Base-by-base conservation (phyloP, 352 stramenopile genomes). In the Phytophthora idaei region DNA sequence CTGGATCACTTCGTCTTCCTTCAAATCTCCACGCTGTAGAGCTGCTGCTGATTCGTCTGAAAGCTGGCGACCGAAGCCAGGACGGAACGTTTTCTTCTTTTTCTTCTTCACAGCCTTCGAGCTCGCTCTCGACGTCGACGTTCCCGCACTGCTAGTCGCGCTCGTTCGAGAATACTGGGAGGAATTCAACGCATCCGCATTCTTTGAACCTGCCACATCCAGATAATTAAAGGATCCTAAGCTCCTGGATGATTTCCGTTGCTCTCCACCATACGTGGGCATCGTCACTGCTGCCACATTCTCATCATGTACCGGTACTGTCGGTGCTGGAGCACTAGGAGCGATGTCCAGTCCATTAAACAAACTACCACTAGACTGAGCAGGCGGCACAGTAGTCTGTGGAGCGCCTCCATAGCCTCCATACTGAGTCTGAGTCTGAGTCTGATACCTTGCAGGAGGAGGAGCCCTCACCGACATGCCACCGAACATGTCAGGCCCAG, bases 21-120 rank as follows among this genome's bases (percentile, higher is more conserved):
- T 89, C 10, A 93, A 58, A 31, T 95, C 87, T 29, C 85, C 85
- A 42, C 87, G 87, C 39, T 94, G 85, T 29, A 94, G 54, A 3
- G 87, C 87, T 2, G 85, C 85, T n/a, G 80, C 70, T 0, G 85
- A 91, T 51, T 95, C 87, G 62, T 95, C 87, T 32, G 87, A 95
- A n/a, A 92, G 68, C 46, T 94, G 82, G 3, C 87, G 85, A 4
- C 85, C 87, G 59, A 95, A 95, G 0, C 87, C 87, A 11, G 87
- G 87, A 5, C 87, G 87, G 50, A 95, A 95, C 11, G 77, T 89
- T 70, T 93, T 93, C 34, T 87, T 93, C 69, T 94, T 95, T 61
- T 93, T 93, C 74, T 90, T 91, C 37, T 91, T 89, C 17, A 47
- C 62, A 17, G 71, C 67, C 47, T 90, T 90, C 10, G 69, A 68